Conservation (phyloP, 495 filamentous ascomycete genomes). For the Neurospora sp. region DNA sequence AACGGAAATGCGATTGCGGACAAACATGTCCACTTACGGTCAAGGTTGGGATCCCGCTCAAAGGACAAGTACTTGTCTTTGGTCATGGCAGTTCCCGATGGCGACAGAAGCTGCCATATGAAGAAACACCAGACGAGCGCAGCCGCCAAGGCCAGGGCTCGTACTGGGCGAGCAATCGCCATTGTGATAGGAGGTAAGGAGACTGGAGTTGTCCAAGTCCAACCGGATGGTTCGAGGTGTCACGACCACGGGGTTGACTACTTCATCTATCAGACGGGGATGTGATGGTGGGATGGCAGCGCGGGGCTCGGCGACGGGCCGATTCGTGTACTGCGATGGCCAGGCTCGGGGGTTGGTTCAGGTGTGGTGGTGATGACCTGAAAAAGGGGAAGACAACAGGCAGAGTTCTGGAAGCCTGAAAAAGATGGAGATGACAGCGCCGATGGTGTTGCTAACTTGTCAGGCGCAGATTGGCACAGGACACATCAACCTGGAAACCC, state of each 20-base stretch:
- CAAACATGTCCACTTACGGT: constrained; percentile 46
- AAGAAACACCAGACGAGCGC: constrained; percentile 64
- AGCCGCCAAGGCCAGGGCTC: constrained; percentile 62
- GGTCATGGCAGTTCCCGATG: constrained; percentile 22
- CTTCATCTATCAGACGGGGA: not conserved
- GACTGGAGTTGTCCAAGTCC: constrained; percentile 7
- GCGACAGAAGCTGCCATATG: constrained; percentile 56
- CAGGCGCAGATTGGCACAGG: not conserved
- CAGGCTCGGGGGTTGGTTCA: not conserved
- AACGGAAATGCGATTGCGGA: not conserved
- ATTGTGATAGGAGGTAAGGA: constrained; percentile 34
- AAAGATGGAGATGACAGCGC: not conserved
- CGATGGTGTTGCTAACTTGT: not conserved
- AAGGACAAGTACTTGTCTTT: constrained; percentile 38
- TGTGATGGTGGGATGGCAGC: not conserved
- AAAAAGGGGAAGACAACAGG: not conserved
- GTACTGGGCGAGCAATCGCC: constrained; percentile 74
- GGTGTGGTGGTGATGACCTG: not conserved
- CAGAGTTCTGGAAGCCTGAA: not conserved
- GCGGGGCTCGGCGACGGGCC: not conserved
- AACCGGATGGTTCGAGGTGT: not conserved
- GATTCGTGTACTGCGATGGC: not conserved
- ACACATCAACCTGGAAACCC: not conserved
- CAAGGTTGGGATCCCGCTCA: constrained; percentile 68
- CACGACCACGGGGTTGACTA: not conserved